Percentiles rank a stretch among this genome's conserved stretches.
Evolutionary conservation across 345 rosid species (phyloP).

Genomic region (Syzygium grande): DNA sequence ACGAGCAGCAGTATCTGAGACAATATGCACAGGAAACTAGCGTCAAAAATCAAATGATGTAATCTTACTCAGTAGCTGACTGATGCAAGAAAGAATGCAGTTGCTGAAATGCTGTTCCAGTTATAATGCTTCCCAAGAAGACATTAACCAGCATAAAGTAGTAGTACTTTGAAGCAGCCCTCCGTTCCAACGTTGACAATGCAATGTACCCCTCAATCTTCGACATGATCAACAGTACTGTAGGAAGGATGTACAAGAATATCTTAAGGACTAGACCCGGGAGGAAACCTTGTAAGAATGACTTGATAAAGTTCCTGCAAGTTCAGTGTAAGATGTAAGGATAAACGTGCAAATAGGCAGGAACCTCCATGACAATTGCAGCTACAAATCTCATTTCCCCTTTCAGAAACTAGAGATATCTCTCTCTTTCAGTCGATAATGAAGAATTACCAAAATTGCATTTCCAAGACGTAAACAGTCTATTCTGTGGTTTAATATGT

Average conservation of each 20-base stretch:
- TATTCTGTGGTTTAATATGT: not conserved
- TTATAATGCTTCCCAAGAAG: conserved; percentile 84
- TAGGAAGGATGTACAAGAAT: conserved; percentile 73
- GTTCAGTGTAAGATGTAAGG: not conserved
- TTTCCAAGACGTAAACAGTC: not conserved
- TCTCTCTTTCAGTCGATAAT: not conserved
- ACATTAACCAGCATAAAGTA: conserved; percentile 97
- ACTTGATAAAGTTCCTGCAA: conserved; percentile 82
- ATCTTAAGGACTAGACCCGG: conserved; percentile 94
- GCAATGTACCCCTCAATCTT: conserved; percentile 90
- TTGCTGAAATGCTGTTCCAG: conserved; percentile 97
- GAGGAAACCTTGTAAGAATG: conserved; percentile 95
- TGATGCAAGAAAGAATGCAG: conserved; percentile 83
- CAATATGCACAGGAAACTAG: not conserved
- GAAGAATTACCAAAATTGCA: not conserved
- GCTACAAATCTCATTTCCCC: not conserved
- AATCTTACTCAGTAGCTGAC: conserved; percentile 79
- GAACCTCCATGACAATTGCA: not conserved
- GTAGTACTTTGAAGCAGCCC: conserved; percentile 87
- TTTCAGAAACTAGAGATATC: not conserved
- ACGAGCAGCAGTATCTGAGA: not conserved
- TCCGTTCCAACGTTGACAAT: conserved; percentile 66
- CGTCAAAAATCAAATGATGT: not conserved
- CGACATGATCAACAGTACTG: conserved; percentile 76
- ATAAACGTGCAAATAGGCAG: not conserved